phyloP scores from a whole-genome alignment of 1,284 basidiomycete genomes.

The Amylostereum areolatum region DNA sequence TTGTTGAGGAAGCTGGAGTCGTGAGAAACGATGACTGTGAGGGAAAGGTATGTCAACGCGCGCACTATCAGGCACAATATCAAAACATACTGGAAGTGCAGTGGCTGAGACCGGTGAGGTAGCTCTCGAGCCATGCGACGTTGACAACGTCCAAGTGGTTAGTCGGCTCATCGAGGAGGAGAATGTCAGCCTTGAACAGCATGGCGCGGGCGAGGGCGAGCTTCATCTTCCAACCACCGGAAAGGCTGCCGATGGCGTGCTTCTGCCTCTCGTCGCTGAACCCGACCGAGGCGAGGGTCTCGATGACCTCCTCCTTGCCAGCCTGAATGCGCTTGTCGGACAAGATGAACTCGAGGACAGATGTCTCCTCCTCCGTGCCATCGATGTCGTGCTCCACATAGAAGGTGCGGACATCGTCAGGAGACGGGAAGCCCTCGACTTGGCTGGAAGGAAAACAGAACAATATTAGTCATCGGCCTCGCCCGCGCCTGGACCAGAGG shows the following conservation, averaged over 20 bases:
- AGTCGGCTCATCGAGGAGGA: conserved; percentile 95
- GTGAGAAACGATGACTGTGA: conserved; percentile 89
- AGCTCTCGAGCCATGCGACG: conserved; percentile 95
- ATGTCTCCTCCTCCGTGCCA: conserved; percentile 88
- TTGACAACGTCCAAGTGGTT: conserved; percentile 98
- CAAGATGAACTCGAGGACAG: conserved; percentile 86
- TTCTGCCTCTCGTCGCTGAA: conserved; percentile 86
- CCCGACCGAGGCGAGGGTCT: conserved; percentile 86
- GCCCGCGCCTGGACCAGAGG: background rate
- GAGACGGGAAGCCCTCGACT: conserved; percentile 97
- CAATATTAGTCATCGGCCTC: background rate
- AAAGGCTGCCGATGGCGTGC: conserved; percentile 85
- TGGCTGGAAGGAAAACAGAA: conserved; percentile 43
- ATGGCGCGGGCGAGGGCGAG: conserved; percentile 97
- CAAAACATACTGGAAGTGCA: conserved; percentile 82
- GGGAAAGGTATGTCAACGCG: conserved; percentile 14
- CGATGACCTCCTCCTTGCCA: conserved; percentile 63
- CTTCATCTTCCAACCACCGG: conserved; percentile 99
- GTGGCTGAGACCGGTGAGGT: conserved; percentile 82
- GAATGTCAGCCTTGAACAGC: conserved; percentile 98
- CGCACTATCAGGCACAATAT: conserved; percentile 12
- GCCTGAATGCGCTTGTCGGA: conserved; percentile 82
- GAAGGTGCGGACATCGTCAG: conserved; percentile 94
- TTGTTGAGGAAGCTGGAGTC: conserved; percentile 99
- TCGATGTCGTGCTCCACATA: conserved; percentile 99